phyloP scores from a whole-genome alignment of 768 basidiomycete species.

The Phaeolepiota aurea region DNA sequence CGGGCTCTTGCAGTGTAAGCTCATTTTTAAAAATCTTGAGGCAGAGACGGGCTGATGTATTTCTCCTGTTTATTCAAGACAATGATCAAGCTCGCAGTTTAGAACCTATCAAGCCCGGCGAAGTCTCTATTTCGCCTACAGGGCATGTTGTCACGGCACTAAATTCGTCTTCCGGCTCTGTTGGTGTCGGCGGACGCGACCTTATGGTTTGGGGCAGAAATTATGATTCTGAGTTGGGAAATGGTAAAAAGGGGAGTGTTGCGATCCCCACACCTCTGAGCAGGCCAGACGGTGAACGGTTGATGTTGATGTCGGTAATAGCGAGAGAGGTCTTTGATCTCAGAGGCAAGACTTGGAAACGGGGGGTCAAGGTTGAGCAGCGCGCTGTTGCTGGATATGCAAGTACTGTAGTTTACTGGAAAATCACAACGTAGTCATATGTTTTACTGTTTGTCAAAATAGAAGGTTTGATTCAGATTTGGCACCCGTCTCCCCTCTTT shows the following conservation, averaged over 20 bases:
- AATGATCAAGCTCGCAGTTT: conserved; percentile 54
- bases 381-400: conserved; percentile 52
- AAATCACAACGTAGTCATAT: conserved; percentile 21
- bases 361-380: conserved; percentile 57
- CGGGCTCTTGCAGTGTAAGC: conserved; percentile 80
- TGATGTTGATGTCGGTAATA: conserved; percentile 47
- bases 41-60: background rate
- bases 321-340: conserved; percentile 51
- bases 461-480: background rate
- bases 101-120: conserved; percentile 53
- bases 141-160: conserved; percentile 74
- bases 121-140: conserved; percentile 60
- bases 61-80: conserved; percentile 31
- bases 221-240: conserved; percentile 67
- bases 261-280: conserved; percentile 46
- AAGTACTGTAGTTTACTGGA: conserved; percentile 68
- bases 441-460: background rate
- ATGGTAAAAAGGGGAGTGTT: conserved; percentile 56
- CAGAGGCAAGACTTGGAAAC: conserved; percentile 51
- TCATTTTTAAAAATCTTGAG: conserved; percentile 1
- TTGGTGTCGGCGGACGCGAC: conserved; percentile 52
- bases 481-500: conserved; percentile 4
- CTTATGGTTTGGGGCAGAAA: conserved; percentile 70
- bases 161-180: conserved; percentile 45
- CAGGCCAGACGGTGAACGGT: conserved; percentile 41